These are phyloP conservation scores for Chalciporus pseudorubinellus DNA, from an alignment of 768 basidiomycete species.

Conservation along the genomic window DNA sequence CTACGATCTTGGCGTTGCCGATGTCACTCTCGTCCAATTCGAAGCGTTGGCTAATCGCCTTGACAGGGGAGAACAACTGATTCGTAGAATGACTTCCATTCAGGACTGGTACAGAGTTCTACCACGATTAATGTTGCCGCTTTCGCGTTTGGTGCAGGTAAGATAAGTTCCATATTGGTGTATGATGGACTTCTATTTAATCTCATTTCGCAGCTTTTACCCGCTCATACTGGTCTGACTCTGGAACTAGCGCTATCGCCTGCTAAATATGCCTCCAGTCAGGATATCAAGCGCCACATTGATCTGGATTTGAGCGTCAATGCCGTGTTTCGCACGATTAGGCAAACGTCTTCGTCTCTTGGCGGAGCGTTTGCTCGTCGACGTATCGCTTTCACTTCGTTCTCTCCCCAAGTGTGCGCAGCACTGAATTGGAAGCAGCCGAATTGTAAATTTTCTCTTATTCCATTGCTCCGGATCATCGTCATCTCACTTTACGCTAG, in stretches of 20 bases:
- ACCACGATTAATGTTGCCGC: constrained; percentile 60
- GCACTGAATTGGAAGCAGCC: constrained; percentile 99
- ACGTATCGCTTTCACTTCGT: constrained; percentile 89
- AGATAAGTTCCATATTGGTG: constrained; percentile 19
- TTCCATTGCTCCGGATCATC: constrained; percentile 21
- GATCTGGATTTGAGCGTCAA: constrained; percentile 85
- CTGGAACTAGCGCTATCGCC: constrained; percentile 78
- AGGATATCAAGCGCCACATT: constrained; percentile 48
- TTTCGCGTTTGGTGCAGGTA: constrained; percentile 77
- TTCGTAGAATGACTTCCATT: constrained; percentile 31
- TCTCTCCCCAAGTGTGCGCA: constrained; percentile 84
- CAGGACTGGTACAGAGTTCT: constrained; percentile 49
- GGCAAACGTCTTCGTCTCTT: constrained; percentile 55
- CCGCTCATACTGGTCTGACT: constrained; percentile 66
- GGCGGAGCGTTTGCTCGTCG: constrained; percentile 58
- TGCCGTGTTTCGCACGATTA: constrained; percentile 79
- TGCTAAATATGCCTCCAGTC: constrained; percentile 42
- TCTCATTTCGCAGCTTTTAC: constrained; percentile 47
- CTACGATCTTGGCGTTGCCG: constrained; percentile 77
- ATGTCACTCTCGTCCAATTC: constrained; percentile 84
- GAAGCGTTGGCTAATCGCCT: constrained; percentile 54
- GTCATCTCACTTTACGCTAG: constrained; percentile 40
- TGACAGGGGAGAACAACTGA: constrained; percentile 40
- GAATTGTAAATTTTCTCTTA: constrained; percentile 65
- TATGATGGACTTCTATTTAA: constrained; percentile 5